phyloP scores from a whole-genome alignment of 257 asterid genomes.

The Ehretia macrophylla region DNA sequence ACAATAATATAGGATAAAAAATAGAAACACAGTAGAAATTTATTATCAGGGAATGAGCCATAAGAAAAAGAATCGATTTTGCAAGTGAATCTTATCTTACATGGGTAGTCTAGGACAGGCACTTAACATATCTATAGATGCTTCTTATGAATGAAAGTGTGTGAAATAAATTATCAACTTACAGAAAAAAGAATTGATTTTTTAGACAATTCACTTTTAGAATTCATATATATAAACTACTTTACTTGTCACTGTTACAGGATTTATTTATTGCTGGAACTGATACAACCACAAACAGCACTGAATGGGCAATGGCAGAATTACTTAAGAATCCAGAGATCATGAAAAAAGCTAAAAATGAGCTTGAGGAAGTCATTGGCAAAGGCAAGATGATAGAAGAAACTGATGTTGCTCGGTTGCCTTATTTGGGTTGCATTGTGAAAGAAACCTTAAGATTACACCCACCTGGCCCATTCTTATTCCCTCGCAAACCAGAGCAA shows the following conservation, averaged over 20 bases:
- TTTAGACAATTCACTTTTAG: too few species aligned
- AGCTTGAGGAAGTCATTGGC: constrained; percentile 23
- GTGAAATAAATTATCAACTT: too few species aligned
- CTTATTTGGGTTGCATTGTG: constrained; percentile 25
- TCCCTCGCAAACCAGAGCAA: constrained; percentile 23
- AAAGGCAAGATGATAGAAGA: constrained; percentile 20
- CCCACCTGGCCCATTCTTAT: constrained; percentile 23
- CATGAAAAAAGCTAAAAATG: constrained; percentile 26
- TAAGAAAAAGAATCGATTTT: too few species aligned
- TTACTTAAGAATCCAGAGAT: constrained; percentile 13
- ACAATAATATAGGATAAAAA: too few species aligned
- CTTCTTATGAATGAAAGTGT: too few species aligned
- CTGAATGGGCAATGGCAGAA: constrained; percentile 35
- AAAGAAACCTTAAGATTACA: constrained; percentile 30
- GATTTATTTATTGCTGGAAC: constrained; percentile 35
- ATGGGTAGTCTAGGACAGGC: too few species aligned
- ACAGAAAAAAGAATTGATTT: too few species aligned
- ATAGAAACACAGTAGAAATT: too few species aligned
- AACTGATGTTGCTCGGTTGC: constrained; percentile 11
- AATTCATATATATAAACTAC: too few species aligned
- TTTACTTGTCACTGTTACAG: constrained; percentile 6
- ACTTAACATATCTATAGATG: too few species aligned
- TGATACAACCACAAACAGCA: constrained; percentile 18
- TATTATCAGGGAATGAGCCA: too few species aligned
- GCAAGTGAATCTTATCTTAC: too few species aligned